Evolutionary conservation across 495 filamentous ascomycete species (phyloP), one percentile per base, ranked within the genome.

Genomic region (Diplogelasinospora grovesii): DNA sequence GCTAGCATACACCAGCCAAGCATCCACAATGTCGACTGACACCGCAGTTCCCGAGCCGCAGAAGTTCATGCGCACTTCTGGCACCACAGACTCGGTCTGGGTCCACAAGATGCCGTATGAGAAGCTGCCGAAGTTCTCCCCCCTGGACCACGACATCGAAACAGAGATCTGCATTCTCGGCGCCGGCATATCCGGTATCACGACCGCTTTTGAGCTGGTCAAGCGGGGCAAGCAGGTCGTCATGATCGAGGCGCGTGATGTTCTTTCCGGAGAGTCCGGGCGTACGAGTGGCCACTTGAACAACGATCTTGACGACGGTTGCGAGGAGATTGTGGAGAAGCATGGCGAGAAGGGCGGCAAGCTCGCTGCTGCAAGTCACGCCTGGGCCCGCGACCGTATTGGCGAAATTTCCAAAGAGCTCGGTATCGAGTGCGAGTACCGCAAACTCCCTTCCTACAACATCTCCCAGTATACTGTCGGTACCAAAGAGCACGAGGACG

Each of bases 391-490:
- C 3, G 59, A 73, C 10, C 59, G 63, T 3, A 59, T 79, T 1
- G 73, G 66, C 0, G 61, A 75, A 34, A 66, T 78, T 5, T 50
- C 62, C 0, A 53, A 59, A 28, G 41, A 63, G 40, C 55, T 79
- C 20, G 59, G 61, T 5, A 65, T 80, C 18, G 72, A 78, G 4
- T 79, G 76, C 48, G 73, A 78, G 52, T 80, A 72, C 45, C 62
- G 76, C 1, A 37, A 45, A 18, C 30, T 80, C 14, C 68, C 60
- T 1, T 73, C 57, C 18, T 69, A 68, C 35, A 47, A 68, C 33
- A 61, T 79, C 1, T 59, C 54, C 4, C 59, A 66, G 54, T 58
- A 49, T 25, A 25, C 34, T 0, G 28, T 39, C 0, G 61, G 59
- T 2, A 51, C 66, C 14, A 39, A 55, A n/a, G 55, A 61, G 29